Percentiles rank a stretch among this genome's conserved stretches.
Conservation (phyloP, 306 rosid genomes). For the Vigna hirtella region DNA sequence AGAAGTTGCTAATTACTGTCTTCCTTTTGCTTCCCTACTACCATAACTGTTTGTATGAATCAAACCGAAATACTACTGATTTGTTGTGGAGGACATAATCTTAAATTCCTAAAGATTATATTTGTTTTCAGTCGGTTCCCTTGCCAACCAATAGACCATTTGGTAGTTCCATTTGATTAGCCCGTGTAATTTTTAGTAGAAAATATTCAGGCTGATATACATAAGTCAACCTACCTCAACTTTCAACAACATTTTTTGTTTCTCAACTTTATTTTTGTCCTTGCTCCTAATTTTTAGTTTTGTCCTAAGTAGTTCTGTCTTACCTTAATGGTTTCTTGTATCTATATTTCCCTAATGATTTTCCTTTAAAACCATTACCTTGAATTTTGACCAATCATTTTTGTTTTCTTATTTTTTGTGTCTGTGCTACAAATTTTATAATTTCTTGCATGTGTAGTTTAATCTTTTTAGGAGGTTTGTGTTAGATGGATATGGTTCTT, state of each 20-base stretch:
- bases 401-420: background rate
- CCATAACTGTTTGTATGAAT: background rate
- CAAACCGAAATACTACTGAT: conserved; percentile 12
- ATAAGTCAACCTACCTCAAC: background rate
- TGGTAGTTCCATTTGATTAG: background rate
- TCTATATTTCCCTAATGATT: conserved; percentile 5
- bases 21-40: background rate
- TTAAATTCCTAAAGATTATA: background rate
- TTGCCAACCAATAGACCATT: conserved; percentile 1
- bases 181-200: background rate
- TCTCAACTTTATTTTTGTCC: background rate
- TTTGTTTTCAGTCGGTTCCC: background rate
- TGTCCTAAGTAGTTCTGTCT: background rate
- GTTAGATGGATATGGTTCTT: background rate
- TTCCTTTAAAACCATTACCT: background rate
- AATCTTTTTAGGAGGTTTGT: background rate
- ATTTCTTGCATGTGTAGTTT: background rate
- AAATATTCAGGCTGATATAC: conserved; percentile 1
- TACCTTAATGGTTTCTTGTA: conserved; percentile 1
- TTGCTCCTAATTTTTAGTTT: conserved; percentile 1
- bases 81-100: background rate
- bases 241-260: background rate
- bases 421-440: background rate
- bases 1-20: background rate
- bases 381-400: background rate